Conservation (phyloP, 1,284 basidiomycete species). For the Thelephora terrestris region DNA sequence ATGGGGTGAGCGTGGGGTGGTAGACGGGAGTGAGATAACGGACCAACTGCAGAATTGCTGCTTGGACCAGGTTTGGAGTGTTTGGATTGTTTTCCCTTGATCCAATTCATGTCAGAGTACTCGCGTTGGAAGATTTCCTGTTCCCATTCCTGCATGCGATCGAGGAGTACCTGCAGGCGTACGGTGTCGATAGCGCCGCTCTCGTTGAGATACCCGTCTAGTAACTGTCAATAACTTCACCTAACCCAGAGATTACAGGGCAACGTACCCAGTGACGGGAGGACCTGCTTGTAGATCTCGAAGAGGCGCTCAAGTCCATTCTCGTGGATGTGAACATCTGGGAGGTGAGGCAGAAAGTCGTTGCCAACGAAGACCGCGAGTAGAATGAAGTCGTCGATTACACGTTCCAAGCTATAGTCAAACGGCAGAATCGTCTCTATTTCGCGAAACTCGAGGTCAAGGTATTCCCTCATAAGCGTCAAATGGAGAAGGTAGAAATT, state of each 20-base stretch:
- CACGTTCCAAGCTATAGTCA: conserved; percentile 76
- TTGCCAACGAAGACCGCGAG: conserved; percentile 96
- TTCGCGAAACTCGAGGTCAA: conserved; percentile 87
- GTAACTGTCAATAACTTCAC: background rate
- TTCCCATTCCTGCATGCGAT: conserved; percentile 86
- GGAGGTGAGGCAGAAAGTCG: conserved; percentile 94
- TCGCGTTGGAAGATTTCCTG: conserved; percentile 86
- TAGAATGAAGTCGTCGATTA: conserved; percentile 97
- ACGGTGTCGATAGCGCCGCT: conserved; percentile 74
- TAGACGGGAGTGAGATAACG: conserved; percentile 10
- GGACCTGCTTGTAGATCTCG: conserved; percentile 87
- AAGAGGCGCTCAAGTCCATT: conserved; percentile 91
- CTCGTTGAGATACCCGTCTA: conserved; percentile 93
- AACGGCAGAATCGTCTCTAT: conserved; percentile 54
- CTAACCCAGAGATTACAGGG: background rate
- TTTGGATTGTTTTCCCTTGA: conserved; percentile 80
- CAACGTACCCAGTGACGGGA: conserved; percentile 67
- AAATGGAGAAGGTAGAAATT: conserved; percentile 96
- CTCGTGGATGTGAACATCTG: conserved; percentile 96
- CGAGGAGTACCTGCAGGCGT: conserved; percentile 78
- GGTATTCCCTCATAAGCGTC: conserved; percentile 92
- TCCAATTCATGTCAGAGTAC: conserved; percentile 82
- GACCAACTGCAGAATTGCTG: conserved; percentile 34
- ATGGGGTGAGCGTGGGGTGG: background rate
- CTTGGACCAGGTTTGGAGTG: conserved; percentile 23